phyloP scores from a whole-genome alignment of 495 filamentous ascomycete species.

The Cercophora scortea region DNA sequence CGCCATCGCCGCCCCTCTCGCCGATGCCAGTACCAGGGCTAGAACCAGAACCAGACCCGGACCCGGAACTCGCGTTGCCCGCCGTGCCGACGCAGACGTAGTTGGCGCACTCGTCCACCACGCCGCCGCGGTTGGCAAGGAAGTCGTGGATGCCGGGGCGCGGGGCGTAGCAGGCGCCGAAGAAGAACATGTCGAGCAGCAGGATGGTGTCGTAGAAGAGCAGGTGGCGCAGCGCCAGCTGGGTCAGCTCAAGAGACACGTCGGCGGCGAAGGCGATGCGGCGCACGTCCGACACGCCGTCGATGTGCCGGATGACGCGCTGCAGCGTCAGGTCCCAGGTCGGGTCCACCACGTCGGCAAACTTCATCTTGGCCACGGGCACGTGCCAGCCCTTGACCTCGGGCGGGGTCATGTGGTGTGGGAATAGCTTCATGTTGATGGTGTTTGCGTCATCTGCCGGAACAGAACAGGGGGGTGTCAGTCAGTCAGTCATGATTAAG shows the following conservation, averaged over 20 bases:
- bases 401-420: conserved; percentile 68
- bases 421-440: conserved; percentile 93
- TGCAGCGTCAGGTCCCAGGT: conserved; percentile 91
- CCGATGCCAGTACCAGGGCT: background rate
- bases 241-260: conserved; percentile 73
- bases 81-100: conserved; percentile 53
- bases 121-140: conserved; percentile 54
- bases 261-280: conserved; percentile 78
- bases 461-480: no score
- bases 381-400: conserved; percentile 80
- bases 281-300: conserved; percentile 81
- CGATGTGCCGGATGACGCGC: conserved; percentile 72
- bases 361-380: conserved; percentile 78
- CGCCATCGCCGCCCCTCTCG: background rate
- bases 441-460: conserved; percentile 78
- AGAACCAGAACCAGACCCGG: no score
- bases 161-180: conserved; percentile 79
- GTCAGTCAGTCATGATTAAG: no score
- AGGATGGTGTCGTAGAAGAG: conserved; percentile 84
- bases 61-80: background rate
- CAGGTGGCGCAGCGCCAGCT: conserved; percentile 77
- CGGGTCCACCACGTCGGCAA: conserved; percentile 61
- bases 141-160: conserved; percentile 68
- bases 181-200: conserved; percentile 88
- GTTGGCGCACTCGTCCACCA: conserved; percentile 77